phyloP scores from a whole-genome alignment of 495 filamentous ascomycete genomes.

The Terfezia claveryi region DNA sequence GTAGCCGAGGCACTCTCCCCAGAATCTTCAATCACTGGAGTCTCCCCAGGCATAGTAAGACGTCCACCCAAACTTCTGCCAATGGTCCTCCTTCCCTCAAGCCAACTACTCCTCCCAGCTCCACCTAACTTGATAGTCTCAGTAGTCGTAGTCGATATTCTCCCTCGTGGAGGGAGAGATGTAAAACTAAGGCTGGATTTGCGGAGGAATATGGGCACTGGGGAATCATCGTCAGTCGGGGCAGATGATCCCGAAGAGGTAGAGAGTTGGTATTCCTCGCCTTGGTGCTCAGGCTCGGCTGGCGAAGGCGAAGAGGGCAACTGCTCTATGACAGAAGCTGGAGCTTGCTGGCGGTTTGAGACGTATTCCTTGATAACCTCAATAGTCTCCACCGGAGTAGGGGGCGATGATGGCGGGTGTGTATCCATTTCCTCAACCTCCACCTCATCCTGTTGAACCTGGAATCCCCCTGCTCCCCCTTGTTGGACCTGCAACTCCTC shows the following conservation, averaged over 20 bases:
- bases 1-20: neutral
- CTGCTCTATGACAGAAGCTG: neutral
- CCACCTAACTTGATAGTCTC: conserved; percentile 35
- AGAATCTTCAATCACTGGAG: neutral
- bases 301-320: neutral
- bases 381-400: neutral
- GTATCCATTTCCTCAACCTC: neutral
- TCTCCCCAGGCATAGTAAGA: neutral
- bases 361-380: neutral
- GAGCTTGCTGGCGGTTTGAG: neutral
- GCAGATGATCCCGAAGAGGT: conserved; percentile 38
- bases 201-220: conserved; percentile 34
- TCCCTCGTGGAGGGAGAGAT: conserved; percentile 69
- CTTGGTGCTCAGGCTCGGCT: neutral
- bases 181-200: conserved; percentile 92
- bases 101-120: conserved; percentile 25
- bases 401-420: neutral
- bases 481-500: neutral
- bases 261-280: conserved; percentile 27
- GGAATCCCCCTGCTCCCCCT: neutral
- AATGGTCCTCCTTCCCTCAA: conserved; percentile 35
- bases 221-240: conserved; percentile 15
- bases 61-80: conserved; percentile 13
- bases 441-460: neutral
- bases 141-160: conserved; percentile 47